Base-by-base conservation (phyloP, 1,284 basidiomycete genomes). In the Tylopilus sp. region DNA sequence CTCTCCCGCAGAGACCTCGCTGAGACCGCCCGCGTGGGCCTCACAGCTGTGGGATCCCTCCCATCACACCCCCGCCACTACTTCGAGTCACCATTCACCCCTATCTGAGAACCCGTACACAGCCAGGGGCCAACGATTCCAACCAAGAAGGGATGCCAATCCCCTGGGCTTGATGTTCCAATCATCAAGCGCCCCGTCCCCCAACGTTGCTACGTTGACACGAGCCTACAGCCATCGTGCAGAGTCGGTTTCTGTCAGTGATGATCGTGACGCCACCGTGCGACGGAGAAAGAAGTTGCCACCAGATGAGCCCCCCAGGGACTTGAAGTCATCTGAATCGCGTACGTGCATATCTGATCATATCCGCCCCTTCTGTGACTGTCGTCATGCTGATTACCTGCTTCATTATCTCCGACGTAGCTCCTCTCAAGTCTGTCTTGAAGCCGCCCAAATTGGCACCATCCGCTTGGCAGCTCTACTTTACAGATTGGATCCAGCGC, bases 381-480 rank as follows among this genome's bases (percentile, higher is more conserved):
- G 59, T 63, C 59, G 54, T 59, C 54, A 61, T 61, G 53, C 52
- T 69, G 48, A 66, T 59, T 55, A 37, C 54, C 19, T 19, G 14
- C 33, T 51, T 57, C 52, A 51, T 66, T 53, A 67, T 59, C 53
- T 59, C 59, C 60, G 59, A 47, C 45, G 10, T 66, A 78, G 78
- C 72, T 67, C 84, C 82, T 46, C 71, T 78, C 58, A 88, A 86
- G 71, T 86, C 88, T 48, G 71, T 80, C 25, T 78, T 97, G 53
- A 87, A 88, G 54, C 93, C 92, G 31, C 94, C 94, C 41, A 95
- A 95, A 75, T 83, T 95, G 65, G 92, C 94, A 14, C 93, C 92
- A 7, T 95, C 92, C 7, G 92, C 94, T 40, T 98, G 94, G 94
- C 94, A 98, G 73, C 82, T 98, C 48, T 98, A 94, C 76, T 97